phyloP scores from a whole-genome alignment of 1,284 basidiomycete genomes.

The Boletus calvinii region DNA sequence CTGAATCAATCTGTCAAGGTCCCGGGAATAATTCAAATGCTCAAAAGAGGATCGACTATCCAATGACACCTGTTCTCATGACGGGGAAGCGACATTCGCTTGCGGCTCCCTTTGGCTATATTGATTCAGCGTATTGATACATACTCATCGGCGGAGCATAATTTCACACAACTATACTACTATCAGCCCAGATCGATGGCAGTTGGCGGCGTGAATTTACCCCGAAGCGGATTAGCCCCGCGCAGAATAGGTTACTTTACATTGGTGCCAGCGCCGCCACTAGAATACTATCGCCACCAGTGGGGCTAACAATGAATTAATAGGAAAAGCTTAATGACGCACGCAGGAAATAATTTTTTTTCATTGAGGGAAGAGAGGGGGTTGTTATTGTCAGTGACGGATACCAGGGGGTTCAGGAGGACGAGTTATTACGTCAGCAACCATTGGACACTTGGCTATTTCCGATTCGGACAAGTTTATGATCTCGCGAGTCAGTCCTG shows the following conservation, averaged over 20 bases:
- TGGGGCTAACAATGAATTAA: constrained; percentile 4
- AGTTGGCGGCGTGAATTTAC: neutral
- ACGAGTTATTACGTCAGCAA: constrained; percentile 30
- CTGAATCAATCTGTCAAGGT: neutral
- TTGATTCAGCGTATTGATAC: neutral
- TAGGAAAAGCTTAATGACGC: constrained; percentile 11
- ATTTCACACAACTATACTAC: neutral
- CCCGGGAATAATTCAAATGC: constrained; percentile 5
- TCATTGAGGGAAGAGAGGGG: neutral
- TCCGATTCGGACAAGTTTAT: constrained; percentile 15
- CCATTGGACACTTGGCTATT: neutral
- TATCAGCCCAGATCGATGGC: constrained; percentile 5
- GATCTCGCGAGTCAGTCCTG: constrained; percentile 25
- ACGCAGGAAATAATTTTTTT: constrained; percentile 6
- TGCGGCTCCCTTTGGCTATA: constrained; percentile 7
- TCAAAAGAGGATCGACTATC: constrained; percentile 6
- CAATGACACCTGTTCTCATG: constrained; percentile 10
- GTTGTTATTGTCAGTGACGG: too few species aligned
- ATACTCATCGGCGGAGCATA: neutral
- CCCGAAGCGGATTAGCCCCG: constrained; percentile 1
- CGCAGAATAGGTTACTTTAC: neutral
- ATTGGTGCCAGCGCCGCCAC: constrained; percentile 1
- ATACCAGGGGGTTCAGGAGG: neutral
- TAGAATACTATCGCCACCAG: neutral
- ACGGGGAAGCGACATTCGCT: constrained; percentile 10